These are phyloP conservation scores for Kluyveromyces nonfermentans DNA, from an alignment of 805 yeast species.

Conservation along the genomic window DNA sequence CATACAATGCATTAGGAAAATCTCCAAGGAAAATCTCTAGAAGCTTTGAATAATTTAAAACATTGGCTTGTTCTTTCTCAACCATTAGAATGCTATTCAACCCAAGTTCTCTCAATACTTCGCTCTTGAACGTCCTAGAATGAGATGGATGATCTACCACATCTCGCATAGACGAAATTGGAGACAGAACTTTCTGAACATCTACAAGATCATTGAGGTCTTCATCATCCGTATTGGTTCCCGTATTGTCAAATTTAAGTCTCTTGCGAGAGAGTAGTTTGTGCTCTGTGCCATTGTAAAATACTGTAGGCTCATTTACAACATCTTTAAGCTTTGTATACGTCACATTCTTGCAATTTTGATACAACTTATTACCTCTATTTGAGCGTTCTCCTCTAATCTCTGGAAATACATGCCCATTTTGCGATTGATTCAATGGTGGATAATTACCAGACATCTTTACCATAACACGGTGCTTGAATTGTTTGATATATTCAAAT, in stretches of 20 bases:
- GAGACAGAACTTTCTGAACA: constrained; percentile 55
- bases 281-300: constrained; percentile 31
- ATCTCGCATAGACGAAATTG: constrained; percentile 75
- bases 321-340: constrained; percentile 33
- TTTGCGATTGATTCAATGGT: constrained; percentile 20
- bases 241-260: constrained; percentile 20
- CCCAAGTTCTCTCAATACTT: constrained; percentile 52
- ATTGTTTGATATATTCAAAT: constrained; percentile 13
- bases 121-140: constrained; percentile 51
- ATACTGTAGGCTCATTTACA: constrained; percentile 25
- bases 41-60: constrained; percentile 59
- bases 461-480: constrained; percentile 22
- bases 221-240: constrained; percentile 25
- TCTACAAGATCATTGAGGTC: constrained; percentile 43
- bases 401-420: constrained; percentile 21
- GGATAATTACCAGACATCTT: constrained; percentile 29
- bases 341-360: constrained; percentile 39
- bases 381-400: constrained; percentile 35
- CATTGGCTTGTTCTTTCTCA: constrained; percentile 70
- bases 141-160: constrained; percentile 62
- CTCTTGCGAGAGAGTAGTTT: constrained; percentile 25
- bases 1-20: constrained; percentile 59
- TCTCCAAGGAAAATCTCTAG: constrained; percentile 82
- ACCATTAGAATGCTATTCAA: constrained; percentile 66
- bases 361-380: constrained; percentile 49